A percentile compares a stretch with the other conserved stretches of the same genome.
Conservation (phyloP, 305 asterid genomes). For the Fraxinus platypoda region DNA sequence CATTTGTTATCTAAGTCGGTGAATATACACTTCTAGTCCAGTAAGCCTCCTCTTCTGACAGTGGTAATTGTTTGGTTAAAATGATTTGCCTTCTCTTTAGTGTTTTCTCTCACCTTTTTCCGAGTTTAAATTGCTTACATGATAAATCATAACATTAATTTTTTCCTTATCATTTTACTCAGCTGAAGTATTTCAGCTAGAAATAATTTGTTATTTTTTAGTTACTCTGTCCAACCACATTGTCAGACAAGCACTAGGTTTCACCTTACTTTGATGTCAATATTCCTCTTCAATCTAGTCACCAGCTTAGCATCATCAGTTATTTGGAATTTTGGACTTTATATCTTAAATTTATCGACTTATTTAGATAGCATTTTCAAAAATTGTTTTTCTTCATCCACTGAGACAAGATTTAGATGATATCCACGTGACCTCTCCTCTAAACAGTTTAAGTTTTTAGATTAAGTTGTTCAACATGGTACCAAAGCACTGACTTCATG, state of each 20-base stretch:
- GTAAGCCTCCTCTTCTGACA: not conserved
- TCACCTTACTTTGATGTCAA: not conserved
- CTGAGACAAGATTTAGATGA: not conserved
- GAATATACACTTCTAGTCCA: not conserved
- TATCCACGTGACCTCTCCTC: not conserved
- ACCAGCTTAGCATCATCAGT: not conserved
- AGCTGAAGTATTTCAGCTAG: not conserved
- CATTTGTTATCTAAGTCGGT: conserved; percentile 4
- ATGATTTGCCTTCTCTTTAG: conserved; percentile 1
- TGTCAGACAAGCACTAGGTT: not conserved
- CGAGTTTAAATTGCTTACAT: not conserved
- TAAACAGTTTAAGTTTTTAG: not conserved
- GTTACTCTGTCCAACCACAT: conserved; percentile 1
- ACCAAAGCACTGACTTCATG: not conserved
- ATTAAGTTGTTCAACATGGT: not conserved
- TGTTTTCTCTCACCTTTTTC: not conserved
- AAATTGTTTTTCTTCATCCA: not conserved
- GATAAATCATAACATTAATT: not conserved
- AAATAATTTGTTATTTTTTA: not conserved
- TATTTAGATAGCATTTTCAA: not conserved
- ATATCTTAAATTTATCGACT: not conserved
- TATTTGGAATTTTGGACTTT: not conserved
- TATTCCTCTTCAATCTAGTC: not conserved
- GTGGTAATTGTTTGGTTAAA: not conserved
- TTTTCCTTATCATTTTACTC: not conserved